Evolutionary conservation across 2,329 filamentous ascomycete genomes (phyloP), one percentile per base, ranked within the genome.

Genomic region (Xylariomycetidae sp.): DNA sequence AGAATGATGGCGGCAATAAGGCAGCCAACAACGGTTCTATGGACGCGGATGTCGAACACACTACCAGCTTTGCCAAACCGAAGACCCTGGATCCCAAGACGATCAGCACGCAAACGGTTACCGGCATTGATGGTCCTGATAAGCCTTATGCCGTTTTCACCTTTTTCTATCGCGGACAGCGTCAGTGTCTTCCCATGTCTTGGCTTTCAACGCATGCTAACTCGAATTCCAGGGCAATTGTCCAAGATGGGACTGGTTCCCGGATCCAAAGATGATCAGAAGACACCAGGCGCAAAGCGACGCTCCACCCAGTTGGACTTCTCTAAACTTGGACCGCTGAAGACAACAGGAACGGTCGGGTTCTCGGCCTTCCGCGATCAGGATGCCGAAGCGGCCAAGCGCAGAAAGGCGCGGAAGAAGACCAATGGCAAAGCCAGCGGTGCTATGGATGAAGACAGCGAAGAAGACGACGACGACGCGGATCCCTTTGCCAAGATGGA

Each of bases 91-190:
- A 96, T 63, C 90, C 90, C 0, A 95, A 95, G 64, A 88, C 87
- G 3, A 98, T 98, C 55, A 96, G 89, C 55, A 98, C 92, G 3
- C 92, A 98, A 63, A 98, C 92, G 0, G 92, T 98, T n/a, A 96
- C 92, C 7, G 92, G 90, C 13, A 94, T 96, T 42, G 92, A 98
- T 58, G 86, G 88, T 0, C 88, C 89, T 14, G 90, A 96, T 43
- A 92, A 90, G 61, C 92, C 93, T 4, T 98, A 95, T 63, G 92
- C 92, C 4, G 82, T 85, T 7, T 98, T 98, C 59, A 96, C 93
- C 18, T 98, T 98, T 60, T 87, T 96, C 64, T 98, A 98, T 59
- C 79, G 92, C 40, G 92, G 92, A 58, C 85, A 95, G 57, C 83
- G 90, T 93, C 70, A 69, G 87, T n/a, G 78, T 25, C 10, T 15